Evolutionary conservation across 352 stramenopile species (phyloP).

Genomic region (Plasmopara muralis): DNA sequence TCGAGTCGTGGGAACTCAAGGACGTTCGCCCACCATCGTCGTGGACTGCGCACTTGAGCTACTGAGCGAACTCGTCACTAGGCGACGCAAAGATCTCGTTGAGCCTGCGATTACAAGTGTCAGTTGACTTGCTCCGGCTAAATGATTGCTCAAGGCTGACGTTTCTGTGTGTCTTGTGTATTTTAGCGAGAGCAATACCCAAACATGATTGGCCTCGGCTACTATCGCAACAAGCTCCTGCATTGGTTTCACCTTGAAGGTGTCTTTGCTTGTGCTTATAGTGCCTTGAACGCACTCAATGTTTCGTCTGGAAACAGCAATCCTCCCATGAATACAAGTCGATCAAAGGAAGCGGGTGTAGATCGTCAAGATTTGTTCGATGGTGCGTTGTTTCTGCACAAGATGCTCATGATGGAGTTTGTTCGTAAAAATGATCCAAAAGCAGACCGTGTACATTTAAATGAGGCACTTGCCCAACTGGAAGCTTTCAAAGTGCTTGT

Average conservation of each 20-base stretch:
- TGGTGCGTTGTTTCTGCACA: conserved; percentile 59
- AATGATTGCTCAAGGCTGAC: conserved; percentile 8
- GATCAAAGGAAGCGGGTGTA: conserved; percentile 24
- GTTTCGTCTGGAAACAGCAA: conserved; percentile 12
- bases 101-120: conserved; percentile 73
- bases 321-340: conserved; percentile 6
- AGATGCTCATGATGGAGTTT: conserved; percentile 77
- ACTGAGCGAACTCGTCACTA: conserved; percentile 62
- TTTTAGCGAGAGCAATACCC: conserved; percentile 66
- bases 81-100: conserved; percentile 65
- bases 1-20: conserved; percentile 63
- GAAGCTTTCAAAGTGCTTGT: conserved; percentile 37
- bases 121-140: conserved; percentile 11
- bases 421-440: conserved; percentile 58
- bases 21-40: conserved; percentile 53
- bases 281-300: conserved; percentile 52
- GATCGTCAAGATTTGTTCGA: conserved; percentile 50
- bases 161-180: conserved; percentile 3
- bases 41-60: conserved; percentile 62
- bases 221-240: conserved; percentile 85
- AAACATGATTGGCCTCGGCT: conserved; percentile 83
- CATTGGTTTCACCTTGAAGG: conserved; percentile 83
- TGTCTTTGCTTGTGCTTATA: conserved; percentile 68
- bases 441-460: conserved; percentile 34
- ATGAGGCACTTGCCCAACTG: conserved; percentile 33